Base-by-base conservation (phyloP, 305 asterid species). In the Solanum hybrid region DNA sequence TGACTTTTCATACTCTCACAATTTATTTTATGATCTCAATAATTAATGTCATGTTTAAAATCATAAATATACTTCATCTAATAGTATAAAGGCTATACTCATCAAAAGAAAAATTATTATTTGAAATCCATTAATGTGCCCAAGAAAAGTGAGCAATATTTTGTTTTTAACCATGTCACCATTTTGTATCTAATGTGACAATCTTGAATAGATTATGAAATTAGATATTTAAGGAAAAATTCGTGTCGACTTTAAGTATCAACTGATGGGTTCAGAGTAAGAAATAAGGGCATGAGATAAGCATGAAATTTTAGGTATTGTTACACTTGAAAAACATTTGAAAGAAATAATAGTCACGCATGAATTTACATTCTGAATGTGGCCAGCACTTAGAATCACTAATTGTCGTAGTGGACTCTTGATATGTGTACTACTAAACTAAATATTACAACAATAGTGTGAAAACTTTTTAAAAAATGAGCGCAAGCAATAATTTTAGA, bases 161-260 rank as follows among this genome's bases (percentile, higher is more conserved):
- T 17, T 2, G 1, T 56, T 56, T 56, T 56, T 14, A 3, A 56
- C 5, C 69, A 20, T 56, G 24, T 3, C 1, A 56, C 4, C 24
- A 56, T 17, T 17, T 56, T 56, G 69, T 56, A 56, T 56, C 10
- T 56, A 56, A 56, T 6, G 9, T 56, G 69, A 17, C 10, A 56
- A 5, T 56, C 24, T 17, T 56, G 24, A 56, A 56, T 56, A 56
- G 10, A 56, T 56, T 56, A 56, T 17, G 10, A 17, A 20, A 56
- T 56, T 56, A 56, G 10, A 56, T 56, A 56, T 56, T 0, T 6
- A 7, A 6, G 10, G 0, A 3, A 56, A 56, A 56, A 3, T 17
- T 56, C 0, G 4, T 56, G 5, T 56, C 10, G 0, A 56, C 2
- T 56, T 56, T 56, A 56, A 56, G 0, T 56, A 10, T 0, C 24